A percentile compares a stretch with the other conserved stretches of the same genome.
phyloP scores from a whole-genome alignment of 176 grass and related monocot species.

The Paspalum vaginatum region DNA sequence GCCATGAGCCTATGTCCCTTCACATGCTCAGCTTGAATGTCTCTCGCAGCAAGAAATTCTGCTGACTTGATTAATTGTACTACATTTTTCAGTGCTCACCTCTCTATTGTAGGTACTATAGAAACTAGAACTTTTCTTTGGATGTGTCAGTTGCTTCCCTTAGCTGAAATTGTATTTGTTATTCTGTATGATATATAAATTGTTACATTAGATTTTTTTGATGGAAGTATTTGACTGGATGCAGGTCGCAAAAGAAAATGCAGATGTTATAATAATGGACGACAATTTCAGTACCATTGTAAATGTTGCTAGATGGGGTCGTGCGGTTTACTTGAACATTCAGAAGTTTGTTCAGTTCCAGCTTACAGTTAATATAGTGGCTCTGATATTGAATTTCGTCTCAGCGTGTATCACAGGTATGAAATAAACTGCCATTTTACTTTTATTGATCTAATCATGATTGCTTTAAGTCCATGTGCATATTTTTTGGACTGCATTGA shows the following conservation, averaged over 20 bases:
- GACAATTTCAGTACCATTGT: constrained; percentile 73
- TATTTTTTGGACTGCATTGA: not conserved
- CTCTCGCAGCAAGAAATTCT: constrained; percentile 1
- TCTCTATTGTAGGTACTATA: not conserved
- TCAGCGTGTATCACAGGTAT: constrained; percentile 68
- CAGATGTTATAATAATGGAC: constrained; percentile 71
- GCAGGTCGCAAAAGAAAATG: constrained; percentile 65
- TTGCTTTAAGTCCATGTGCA: not conserved
- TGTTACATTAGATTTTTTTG: not conserved
- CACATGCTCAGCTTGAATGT: constrained; percentile 19
- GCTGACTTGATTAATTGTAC: not conserved
- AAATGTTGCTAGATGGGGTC: constrained; percentile 66
- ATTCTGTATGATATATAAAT: not conserved
- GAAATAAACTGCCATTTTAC: not conserved
- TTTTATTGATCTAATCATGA: not conserved
- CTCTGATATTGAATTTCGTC: constrained; percentile 67
- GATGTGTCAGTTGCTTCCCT: not conserved
- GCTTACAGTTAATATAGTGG: constrained; percentile 70
- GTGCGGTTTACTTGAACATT: constrained; percentile 65
- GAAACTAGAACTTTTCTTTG: constrained; percentile 6
- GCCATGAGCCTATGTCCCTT: not conserved
- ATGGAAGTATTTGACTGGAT: constrained; percentile 28
- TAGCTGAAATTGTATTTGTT: not conserved
- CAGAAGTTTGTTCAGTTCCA: constrained; percentile 84
- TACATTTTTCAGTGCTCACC: not conserved